Percentiles rank a stretch among this genome's conserved stretches.
phyloP scores from a whole-genome alignment of 805 yeast genomes.

The Starmerella cellae region DNA sequence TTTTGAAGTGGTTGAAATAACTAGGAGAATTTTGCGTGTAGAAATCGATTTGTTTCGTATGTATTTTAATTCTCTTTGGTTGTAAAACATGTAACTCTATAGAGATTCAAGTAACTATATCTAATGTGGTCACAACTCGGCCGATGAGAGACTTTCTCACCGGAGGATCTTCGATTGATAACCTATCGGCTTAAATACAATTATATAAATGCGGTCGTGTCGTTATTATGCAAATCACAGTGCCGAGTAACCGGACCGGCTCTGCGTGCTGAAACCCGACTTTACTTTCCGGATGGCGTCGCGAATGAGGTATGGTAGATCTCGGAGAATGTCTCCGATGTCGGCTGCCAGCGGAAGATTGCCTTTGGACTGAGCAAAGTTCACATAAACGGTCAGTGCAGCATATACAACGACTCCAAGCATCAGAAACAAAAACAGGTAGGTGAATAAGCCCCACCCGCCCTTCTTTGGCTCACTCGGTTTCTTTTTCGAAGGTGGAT shows the following conservation, averaged over 20 bases:
- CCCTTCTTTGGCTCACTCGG: neutral
- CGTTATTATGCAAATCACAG: too few species aligned
- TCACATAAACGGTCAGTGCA: constrained; percentile 62
- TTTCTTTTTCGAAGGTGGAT: neutral
- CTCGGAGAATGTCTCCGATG: constrained; percentile 39
- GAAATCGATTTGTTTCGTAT: too few species aligned
- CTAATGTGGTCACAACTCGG: too few species aligned
- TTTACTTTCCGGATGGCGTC: constrained; percentile 61
- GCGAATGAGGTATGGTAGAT: constrained; percentile 56
- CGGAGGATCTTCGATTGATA: too few species aligned
- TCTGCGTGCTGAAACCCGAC: constrained; percentile 37
- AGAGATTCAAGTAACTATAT: too few species aligned
- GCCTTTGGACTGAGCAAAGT: constrained; percentile 56
- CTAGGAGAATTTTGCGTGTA: too few species aligned
- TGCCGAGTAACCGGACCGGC: constrained; percentile 82
- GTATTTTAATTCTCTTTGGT: too few species aligned
- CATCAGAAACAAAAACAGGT: constrained; percentile 67
- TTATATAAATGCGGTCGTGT: too few species aligned
- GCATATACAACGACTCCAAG: constrained; percentile 58
- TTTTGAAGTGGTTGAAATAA: too few species aligned
- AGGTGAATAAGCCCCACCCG: constrained; percentile 66
- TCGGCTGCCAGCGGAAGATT: constrained; percentile 42
- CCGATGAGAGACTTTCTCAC: too few species aligned
- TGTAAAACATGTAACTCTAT: too few species aligned
- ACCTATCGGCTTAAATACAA: too few species aligned